Evolutionary conservation across 2,329 filamentous ascomycete species (phyloP), one percentile per base, ranked within the genome.

Genomic region (Penicillium sp.): DNA sequence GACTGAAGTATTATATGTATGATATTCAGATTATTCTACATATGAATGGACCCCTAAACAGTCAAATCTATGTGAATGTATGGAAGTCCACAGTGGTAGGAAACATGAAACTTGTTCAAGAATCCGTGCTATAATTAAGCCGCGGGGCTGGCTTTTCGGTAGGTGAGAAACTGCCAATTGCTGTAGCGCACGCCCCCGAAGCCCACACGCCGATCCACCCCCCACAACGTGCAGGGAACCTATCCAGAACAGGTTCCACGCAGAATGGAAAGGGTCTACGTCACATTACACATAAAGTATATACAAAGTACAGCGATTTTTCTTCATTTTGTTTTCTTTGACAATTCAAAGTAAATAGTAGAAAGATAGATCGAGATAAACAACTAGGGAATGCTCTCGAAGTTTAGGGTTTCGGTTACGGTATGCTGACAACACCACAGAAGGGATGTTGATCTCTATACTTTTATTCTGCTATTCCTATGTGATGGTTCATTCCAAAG

Each of bases 171-270:
- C 51, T 41, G 53, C 63, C 57, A 63, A 66, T 64, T 46, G 46
- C 27, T 44, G 41, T 48, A 41, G 53, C 50, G 58, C 52, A 63
- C 45, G 46, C 46, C 49, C 48, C 40, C 53, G 35, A 54, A 59
- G 56, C 54, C 61, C 40, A 60, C 51, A 48, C 29, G 59, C 29
- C 51, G 61, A 64, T 65, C 63, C 62, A 57, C 60, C 49, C 60
- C 59, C 59, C 62, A 65, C 63, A 65, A 59, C 59, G 59, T 62
- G 61, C 49, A 56, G 47, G 47, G 56, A 58, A 63, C 54, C 46
- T 53, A 59, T 60, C 49, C 51, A 48, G 44, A 51, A 41, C 45
- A 29, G 46, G 48, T 50, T 50, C 51, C 53, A 53, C 35, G 46
- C 44, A 56, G n/a, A n/a, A 18, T 20, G 18, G 22, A 40, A 22